Base-by-base conservation (phyloP, 1,139 yeast genomes). In the Spathaspora jeffriesii region DNA sequence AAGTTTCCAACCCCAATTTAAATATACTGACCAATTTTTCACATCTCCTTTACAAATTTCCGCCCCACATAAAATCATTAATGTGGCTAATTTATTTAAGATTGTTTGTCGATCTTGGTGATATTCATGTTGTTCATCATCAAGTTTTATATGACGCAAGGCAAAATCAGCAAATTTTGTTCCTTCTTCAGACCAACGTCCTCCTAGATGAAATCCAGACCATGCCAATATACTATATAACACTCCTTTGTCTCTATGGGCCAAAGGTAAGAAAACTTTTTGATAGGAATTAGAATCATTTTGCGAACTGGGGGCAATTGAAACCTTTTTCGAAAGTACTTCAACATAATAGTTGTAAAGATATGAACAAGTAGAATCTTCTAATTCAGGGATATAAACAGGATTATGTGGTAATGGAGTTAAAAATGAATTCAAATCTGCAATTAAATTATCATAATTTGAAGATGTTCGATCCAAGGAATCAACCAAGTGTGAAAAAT, bases 31-130 rank as follows among this genome's bases (percentile, higher is more conserved):
- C 93, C 93, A 86, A 56, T 82, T 79, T 41, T 74, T 73, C 42
- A 85, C 89, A 62, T 86, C 92, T 21, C 93, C 93, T 53, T 82
- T 78, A 62, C 91, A 85, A 47, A 86, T 84, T 58, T 85, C 89
- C 1, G 87, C 89, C 15, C 85, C 88, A 56, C 86, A 78, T 43
- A 88, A 70, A 46, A 88, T 80, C 53, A 88, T 67, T 47, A 85
- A 70, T 6, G 85, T 79, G 0, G 96, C 92, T 43, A 88, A 63
- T 49, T 84, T 77, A 50, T 75, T 67, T 32, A 78, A 48, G 2
- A 59, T 49, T 2, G 64, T 38, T 17, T 50, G 49, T 43, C 65
- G 51, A 47, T 64, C 56, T 34, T 51, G 49, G 5, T 14, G 18
- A 14, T 45, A 34, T 11, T 30, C 34, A 15, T 25, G 5, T 25